Conservation (phyloP, 2,329 filamentous ascomycete species). For the Periconia sp. region DNA sequence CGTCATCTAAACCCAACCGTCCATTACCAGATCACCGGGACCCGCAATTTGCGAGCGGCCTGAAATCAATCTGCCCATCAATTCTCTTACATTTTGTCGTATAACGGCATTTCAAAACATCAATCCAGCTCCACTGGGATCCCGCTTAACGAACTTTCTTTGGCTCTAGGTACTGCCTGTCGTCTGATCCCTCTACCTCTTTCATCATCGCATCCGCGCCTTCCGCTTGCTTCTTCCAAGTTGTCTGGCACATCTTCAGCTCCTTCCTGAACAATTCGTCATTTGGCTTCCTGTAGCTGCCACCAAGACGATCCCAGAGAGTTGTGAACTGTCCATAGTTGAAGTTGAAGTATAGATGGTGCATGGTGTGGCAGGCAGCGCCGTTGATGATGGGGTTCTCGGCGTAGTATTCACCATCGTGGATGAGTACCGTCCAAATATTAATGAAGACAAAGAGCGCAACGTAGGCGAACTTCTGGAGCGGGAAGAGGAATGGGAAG, state of each 20-base stretch:
- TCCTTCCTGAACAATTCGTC: slow-evolving; percentile 83
- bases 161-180: slow-evolving; percentile 50
- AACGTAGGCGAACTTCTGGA: slow-evolving; percentile 90
- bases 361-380: slow-evolving; percentile 89
- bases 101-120: neutral
- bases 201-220: slow-evolving; percentile 79
- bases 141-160: slow-evolving; percentile 48
- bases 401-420: slow-evolving; percentile 93
- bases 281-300: slow-evolving; percentile 86
- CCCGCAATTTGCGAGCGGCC: neutral
- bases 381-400: slow-evolving; percentile 93
- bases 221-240: slow-evolving; percentile 78
- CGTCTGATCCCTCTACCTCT: slow-evolving; percentile 69
- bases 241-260: slow-evolving; percentile 80
- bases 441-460: slow-evolving; percentile 90
- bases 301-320: slow-evolving; percentile 85
- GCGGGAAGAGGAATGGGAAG: slow-evolving; percentile 89
- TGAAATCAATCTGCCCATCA: no score
- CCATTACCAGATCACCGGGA: neutral
- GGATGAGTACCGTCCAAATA: slow-evolving; percentile 95
- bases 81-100: neutral
- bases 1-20: neutral
- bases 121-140: neutral
- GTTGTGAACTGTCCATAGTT: slow-evolving; percentile 97
- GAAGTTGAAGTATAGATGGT: slow-evolving; percentile 74